Percentiles rank a stretch among this genome's conserved stretches.
phyloP scores from a whole-genome alignment of 1,139 yeast genomes.

The Hyphopichia khmerensis region DNA sequence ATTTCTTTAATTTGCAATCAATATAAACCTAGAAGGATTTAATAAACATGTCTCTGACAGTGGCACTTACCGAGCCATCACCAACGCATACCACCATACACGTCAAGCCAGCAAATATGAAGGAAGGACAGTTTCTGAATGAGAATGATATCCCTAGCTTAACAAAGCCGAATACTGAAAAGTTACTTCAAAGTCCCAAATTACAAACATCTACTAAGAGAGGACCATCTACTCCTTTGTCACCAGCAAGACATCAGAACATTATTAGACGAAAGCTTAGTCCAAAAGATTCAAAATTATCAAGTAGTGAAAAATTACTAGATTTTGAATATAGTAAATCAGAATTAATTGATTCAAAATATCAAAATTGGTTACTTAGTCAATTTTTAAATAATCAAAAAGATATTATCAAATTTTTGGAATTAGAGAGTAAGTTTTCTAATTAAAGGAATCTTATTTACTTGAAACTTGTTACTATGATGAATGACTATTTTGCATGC shows the following conservation, averaged over 20 bases:
- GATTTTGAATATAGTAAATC: constrained; percentile 1
- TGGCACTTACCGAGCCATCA: constrained; percentile 1
- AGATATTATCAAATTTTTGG: constrained; percentile 14
- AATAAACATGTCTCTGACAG: constrained; percentile 1
- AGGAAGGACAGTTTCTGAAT: not conserved
- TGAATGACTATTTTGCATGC: not conserved
- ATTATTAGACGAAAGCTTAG: constrained; percentile 17
- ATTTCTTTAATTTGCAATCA: too few relatives aligned
- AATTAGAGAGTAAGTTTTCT: constrained; percentile 14
- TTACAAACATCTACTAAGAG: constrained; percentile 14
- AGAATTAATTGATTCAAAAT: constrained; percentile 12
- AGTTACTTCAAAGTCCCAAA: not conserved
- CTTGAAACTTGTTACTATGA: too few relatives aligned
- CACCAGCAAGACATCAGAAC: constrained; percentile 18
- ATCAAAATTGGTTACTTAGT: constrained; percentile 15
- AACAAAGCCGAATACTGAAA: not conserved
- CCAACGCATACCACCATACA: not conserved
- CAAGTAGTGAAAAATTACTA: not conserved
- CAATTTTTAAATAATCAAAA: constrained; percentile 10
- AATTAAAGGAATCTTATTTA: not conserved
- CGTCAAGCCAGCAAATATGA: not conserved
- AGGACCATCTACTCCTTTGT: constrained; percentile 28
- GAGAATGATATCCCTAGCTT: not conserved
- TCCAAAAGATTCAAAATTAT: constrained; percentile 2
- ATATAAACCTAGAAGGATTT: not conserved